These are phyloP conservation scores for Colletotrichum lini DNA, from an alignment of 2,329 filamentous ascomycete species.

Conservation along the genomic window DNA sequence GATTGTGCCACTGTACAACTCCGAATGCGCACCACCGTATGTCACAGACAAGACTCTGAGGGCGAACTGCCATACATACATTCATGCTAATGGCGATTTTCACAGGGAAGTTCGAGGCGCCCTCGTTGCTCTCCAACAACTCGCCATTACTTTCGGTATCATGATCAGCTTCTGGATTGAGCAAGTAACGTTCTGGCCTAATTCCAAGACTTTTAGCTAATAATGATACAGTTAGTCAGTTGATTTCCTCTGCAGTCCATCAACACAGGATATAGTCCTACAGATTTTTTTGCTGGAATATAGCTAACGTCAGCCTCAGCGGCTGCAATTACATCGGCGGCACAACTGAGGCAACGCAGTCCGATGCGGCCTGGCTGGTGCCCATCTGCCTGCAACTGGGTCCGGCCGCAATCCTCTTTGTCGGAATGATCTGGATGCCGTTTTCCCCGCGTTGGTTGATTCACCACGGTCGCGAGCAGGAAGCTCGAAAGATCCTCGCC, in stretches of 20 bases:
- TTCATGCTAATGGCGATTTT: not conserved
- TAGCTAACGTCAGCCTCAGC: constrained; percentile 50
- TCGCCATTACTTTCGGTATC: constrained; percentile 73
- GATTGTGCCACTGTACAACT: constrained; percentile 72
- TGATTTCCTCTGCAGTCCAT: not conserved
- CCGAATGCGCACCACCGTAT: constrained; percentile 60
- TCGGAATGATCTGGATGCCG: constrained; percentile 85
- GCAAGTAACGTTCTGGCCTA: constrained; percentile 51
- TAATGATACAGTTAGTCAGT: constrained; percentile 24
- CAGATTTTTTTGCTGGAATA: constrained; percentile 31
- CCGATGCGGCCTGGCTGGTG: constrained; percentile 80
- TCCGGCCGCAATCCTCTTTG: constrained; percentile 75
- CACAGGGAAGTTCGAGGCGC: constrained; percentile 56
- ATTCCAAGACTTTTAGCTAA: not conserved
- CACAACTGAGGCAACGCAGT: constrained; percentile 63
- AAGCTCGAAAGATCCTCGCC: constrained; percentile 75
- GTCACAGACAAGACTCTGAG: constrained; percentile 32
- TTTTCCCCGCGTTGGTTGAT: constrained; percentile 84
- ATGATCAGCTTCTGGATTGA: constrained; percentile 77
- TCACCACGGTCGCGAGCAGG: constrained; percentile 77
- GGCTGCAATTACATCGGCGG: constrained; percentile 78
- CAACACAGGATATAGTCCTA: not conserved
- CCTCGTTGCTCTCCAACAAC: constrained; percentile 63
- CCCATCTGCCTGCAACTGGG: constrained; percentile 80
- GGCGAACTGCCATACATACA: not conserved